Conservation (phyloP, 164 flowering plant genomes). For the Chloranthus sessilifolius region DNA sequence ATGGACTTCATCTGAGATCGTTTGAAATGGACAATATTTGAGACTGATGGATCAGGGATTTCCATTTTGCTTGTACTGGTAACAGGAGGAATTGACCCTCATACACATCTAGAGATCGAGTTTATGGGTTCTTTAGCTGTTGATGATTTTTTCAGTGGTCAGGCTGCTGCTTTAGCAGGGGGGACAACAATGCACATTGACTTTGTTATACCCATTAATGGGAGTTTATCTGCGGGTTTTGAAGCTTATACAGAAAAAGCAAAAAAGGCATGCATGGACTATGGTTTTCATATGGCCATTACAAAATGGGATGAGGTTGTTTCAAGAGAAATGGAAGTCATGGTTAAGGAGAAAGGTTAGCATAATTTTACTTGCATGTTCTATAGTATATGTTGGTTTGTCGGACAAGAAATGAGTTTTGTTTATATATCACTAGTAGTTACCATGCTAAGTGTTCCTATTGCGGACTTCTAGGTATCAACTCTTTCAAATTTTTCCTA, state of each 20-base stretch:
- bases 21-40: background rate
- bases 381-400: background rate
- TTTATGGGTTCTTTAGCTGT: slow-evolving; percentile 72
- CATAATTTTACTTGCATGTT: background rate
- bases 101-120: slow-evolving; percentile 79
- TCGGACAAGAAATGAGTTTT: background rate
- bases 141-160: slow-evolving; percentile 96
- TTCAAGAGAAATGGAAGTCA: slow-evolving; percentile 82
- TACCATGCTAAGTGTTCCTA: background rate
- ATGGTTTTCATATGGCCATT: slow-evolving; percentile 96
- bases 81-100: slow-evolving; percentile 98
- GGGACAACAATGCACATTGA: slow-evolving; percentile 99
- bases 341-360: slow-evolving; percentile 92
- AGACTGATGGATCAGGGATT: background rate
- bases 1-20: background rate
- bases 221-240: slow-evolving; percentile 68
- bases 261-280: slow-evolving; percentile 79
- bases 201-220: slow-evolving; percentile 85
- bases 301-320: slow-evolving; percentile 90
- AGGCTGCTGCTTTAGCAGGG: slow-evolving; percentile 98
- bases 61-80: slow-evolving; percentile 2
- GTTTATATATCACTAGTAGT: background rate
- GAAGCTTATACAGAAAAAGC: slow-evolving; percentile 66
- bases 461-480: slow-evolving; percentile 51
- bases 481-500: slow-evolving; percentile 94